phyloP scores from a whole-genome alignment of 2,329 filamentous ascomycete genomes.

The Trichoderma oligosporum region DNA sequence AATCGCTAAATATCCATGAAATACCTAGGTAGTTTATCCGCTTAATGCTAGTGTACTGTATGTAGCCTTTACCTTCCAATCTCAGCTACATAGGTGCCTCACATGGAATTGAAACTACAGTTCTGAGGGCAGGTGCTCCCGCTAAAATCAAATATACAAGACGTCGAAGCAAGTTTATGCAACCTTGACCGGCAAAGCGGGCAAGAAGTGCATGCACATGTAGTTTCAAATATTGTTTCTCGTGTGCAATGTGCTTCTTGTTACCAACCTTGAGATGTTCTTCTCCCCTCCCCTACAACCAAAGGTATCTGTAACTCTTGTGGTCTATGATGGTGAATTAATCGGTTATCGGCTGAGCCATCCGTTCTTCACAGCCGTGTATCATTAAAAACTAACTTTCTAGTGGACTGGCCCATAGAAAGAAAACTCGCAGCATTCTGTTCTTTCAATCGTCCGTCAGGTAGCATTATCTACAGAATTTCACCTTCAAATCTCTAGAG shows the following conservation, averaged over 20 bases:
- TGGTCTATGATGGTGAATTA: slow-evolving; percentile 2
- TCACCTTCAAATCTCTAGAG: background rate
- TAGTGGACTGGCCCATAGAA: background rate
- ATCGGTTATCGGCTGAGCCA: background rate
- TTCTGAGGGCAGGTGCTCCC: background rate
- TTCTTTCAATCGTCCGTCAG: background rate
- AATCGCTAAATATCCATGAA: too few species aligned
- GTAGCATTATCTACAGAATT: background rate
- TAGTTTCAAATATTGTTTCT: background rate
- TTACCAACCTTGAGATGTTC: background rate
- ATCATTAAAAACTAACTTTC: background rate
- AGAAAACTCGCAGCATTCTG: background rate
- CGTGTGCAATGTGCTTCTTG: background rate
- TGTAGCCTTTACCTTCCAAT: slow-evolving; percentile 2
- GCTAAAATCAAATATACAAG: background rate
- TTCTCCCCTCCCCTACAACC: slow-evolving; percentile 4
- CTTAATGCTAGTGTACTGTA: too few species aligned
- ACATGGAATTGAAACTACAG: background rate
- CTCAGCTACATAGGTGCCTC: too few species aligned
- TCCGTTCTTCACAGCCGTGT: slow-evolving; percentile 2
- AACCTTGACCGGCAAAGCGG: background rate
- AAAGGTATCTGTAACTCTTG: background rate
- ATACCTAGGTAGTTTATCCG: too few species aligned
- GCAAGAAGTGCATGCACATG: slow-evolving; percentile 1
- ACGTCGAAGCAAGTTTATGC: background rate